phyloP scores from a whole-genome alignment of 2,329 filamentous ascomycete species.

The Neurospora sp. region DNA sequence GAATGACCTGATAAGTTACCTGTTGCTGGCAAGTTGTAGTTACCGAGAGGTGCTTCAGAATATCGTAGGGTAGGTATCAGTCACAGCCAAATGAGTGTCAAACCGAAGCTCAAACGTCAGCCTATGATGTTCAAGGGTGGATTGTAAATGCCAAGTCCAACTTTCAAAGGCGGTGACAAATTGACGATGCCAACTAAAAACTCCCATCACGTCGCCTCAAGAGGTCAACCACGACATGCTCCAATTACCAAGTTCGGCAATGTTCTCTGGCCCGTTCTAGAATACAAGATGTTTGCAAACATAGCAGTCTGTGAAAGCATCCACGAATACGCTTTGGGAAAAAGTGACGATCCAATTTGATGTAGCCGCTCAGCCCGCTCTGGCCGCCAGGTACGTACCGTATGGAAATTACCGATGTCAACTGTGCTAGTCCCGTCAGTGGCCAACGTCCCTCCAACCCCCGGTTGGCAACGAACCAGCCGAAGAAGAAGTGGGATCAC shows the following conservation, averaged over 20 bases:
- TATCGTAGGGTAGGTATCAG: neutral
- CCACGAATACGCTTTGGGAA: neutral
- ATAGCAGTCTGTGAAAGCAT: neutral
- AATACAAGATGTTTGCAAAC: neutral
- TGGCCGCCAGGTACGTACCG: neutral
- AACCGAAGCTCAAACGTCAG: neutral
- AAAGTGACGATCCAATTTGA: neutral
- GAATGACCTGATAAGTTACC: neutral
- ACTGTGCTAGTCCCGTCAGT: neutral
- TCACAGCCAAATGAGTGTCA: neutral
- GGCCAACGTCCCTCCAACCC: neutral
- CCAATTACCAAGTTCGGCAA: neutral
- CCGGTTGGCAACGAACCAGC: neutral
- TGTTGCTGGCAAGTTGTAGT: neutral
- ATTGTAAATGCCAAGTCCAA: neutral
- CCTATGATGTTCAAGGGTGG: neutral
- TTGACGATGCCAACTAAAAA: neutral
- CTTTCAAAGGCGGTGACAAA: neutral
- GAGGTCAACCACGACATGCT: neutral
- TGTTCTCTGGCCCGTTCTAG: neutral
- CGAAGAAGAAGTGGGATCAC: neutral
- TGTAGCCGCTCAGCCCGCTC: neutral
- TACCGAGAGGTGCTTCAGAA: neutral
- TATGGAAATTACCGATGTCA: neutral
- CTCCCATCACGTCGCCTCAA: neutral